Conservation (phyloP, 2,329 filamentous ascomycete genomes). For the Allantophomopsis cytisporea region DNA sequence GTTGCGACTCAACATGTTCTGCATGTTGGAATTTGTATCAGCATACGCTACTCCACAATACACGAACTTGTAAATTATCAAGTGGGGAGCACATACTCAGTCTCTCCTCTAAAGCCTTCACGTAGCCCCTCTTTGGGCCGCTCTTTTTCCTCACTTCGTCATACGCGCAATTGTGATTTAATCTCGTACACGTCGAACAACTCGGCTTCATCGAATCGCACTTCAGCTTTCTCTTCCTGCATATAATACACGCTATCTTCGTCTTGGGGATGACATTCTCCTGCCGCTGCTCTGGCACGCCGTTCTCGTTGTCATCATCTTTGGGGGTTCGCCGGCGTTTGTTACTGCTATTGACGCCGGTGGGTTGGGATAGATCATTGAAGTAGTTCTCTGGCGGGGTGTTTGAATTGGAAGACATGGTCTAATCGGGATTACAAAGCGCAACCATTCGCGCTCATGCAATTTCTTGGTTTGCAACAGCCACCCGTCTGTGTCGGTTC, state of each 20-base stretch:
- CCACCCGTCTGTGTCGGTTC: too few species aligned
- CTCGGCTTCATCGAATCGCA: conserved; percentile 54
- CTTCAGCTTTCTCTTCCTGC: conserved; percentile 76
- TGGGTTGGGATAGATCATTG: conserved; percentile 36
- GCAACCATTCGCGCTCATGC: too few species aligned
- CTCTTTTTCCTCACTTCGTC: conserved; percentile 60
- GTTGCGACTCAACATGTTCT: conserved; percentile 88
- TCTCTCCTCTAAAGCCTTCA: conserved; percentile 68
- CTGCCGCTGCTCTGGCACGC: conserved; percentile 24
- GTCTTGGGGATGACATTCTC: conserved; percentile 57
- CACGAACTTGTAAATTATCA: background rate
- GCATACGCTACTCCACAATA: conserved; percentile 28
- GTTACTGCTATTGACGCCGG: conserved; percentile 14
- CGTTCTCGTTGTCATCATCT: conserved; percentile 11
- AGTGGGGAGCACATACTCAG: conserved; percentile 49
- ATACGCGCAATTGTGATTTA: conserved; percentile 54
- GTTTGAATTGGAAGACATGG: conserved; percentile 18
- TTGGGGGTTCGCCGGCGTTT: conserved; percentile 15
- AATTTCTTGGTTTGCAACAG: too few species aligned
- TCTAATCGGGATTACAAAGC: too few species aligned
- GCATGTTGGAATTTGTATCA: conserved; percentile 7
- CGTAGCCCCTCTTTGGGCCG: conserved; percentile 58
- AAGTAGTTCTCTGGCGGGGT: conserved; percentile 33
- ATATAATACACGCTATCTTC: conserved; percentile 95
- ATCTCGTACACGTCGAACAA: conserved; percentile 50